Base-by-base conservation (phyloP, 495 filamentous ascomycete species). In the Xylaria cubensis region DNA sequence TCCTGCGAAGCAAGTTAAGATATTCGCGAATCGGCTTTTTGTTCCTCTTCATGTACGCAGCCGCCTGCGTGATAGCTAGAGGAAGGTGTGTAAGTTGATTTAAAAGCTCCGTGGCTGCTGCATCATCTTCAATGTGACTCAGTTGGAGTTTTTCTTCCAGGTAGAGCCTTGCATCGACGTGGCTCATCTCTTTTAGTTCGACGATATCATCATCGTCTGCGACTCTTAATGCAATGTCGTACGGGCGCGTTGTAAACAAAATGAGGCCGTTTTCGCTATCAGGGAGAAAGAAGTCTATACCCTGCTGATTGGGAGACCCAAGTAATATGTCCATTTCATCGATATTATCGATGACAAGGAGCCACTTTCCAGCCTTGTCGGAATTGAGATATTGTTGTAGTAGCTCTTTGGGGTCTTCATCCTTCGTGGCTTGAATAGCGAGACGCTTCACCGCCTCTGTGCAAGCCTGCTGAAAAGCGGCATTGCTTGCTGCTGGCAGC, bases 31-130 rank as follows among this genome's bases (percentile, higher is more conserved):
- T n/a, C 0, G 76, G 61, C 5, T 81, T 76, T 13, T 73, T 48
- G 24, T 85, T 88, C 5, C 75, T 72, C 44, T 87, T 87, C 8
- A 88, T 42, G 55, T 83, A 87, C 2, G 83, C 82, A 1, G 77
- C 79, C 15, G 85, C 85, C 73, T 88, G 85, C 10, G 77, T 74
- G 71, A 86, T 85, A 24, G 84, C 85, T 12, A 88, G 74, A 8
- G 85, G 84, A n/a, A 87, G 79, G 71, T 75, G 80, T 12, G 58
- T 69, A n/a, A 86, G 79, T 46, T 80, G 70, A 10, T 61, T 17
- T 9, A 83, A 46, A 51, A 85, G 78, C 24, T 78, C 77, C 48
- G 26, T 39, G 24, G 65, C 59, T 56, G 46, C 32, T 53, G 32
- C 42, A 21, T 65, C 63, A 19, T 67, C 42, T 39, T 41, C 13